Evolutionary conservation across 1,284 basidiomycete species (phyloP).

Genomic region (Testicularia cyperi): DNA sequence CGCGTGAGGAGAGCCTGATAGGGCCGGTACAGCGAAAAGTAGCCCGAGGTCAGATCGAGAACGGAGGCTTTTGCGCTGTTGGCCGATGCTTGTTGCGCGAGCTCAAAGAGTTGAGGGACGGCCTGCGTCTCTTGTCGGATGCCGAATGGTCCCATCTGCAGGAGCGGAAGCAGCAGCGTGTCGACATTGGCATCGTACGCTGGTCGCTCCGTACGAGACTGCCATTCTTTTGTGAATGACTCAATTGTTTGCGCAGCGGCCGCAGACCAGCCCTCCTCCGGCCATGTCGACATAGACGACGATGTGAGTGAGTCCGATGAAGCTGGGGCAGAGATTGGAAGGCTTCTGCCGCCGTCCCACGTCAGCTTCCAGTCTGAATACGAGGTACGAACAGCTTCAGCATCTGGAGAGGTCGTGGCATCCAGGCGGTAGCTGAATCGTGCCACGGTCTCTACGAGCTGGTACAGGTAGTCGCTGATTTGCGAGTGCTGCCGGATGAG

Average conservation of each 20-base stretch:
- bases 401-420: conserved; percentile 1
- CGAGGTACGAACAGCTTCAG: neutral
- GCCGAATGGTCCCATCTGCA: conserved; percentile 61
- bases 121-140: conserved; percentile 60
- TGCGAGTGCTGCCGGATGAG: conserved; percentile 69
- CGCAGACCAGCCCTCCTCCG: conserved; percentile 28
- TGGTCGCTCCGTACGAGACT: neutral
- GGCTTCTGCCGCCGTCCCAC: conserved; percentile 50
- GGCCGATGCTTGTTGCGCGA: neutral
- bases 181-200: conserved; percentile 5
- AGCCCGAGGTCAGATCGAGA: conserved; percentile 74
- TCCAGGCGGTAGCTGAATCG: conserved; percentile 70
- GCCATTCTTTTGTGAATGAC: conserved; percentile 40
- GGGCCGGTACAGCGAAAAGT: conserved; percentile 83
- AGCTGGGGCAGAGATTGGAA: conserved; percentile 1
- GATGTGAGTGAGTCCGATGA: no score
- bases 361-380: conserved; percentile 20
- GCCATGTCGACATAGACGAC: no score
- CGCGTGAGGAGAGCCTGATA: conserved; percentile 64
- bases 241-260: conserved; percentile 16
- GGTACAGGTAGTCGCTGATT: conserved; percentile 79
- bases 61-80: conserved; percentile 1
- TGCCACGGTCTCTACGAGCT: conserved; percentile 72
- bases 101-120: conserved; percentile 37
- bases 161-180: conserved; percentile 56